Base-by-base conservation (phyloP, 2,329 filamentous ascomycete genomes). In the Neonectria ditissima region DNA sequence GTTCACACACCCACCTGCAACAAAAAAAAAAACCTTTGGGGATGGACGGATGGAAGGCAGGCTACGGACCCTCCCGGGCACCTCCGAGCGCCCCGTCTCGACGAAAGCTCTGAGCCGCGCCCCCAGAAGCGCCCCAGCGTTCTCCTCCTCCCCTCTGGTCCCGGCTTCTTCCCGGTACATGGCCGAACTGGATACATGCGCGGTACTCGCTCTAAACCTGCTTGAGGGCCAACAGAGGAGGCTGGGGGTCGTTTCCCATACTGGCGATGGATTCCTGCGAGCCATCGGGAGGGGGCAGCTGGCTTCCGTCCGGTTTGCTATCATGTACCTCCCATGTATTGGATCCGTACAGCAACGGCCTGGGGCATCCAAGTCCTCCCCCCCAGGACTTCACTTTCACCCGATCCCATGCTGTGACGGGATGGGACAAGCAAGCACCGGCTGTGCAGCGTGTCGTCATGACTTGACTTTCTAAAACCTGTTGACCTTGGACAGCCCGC, bases 21-120 rank as follows among this genome's bases (percentile, higher is more conserved):
- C 56, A 41, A 26, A 55, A 55, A 57, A 43, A 67, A 70, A 72
- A 65, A 63, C 69, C 69, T 69, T 73, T 73, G 71, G 71, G 70
- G 67, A 69, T 63, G 63, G 67, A 68, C 66, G 58, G 69, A 58
- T 59, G 70, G 66, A 69, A 62, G 47, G 58, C 26, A 55, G 53
- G 53, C 26, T 30, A 43, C 60, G 26, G 47, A 13, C 11, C 47
- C 28, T 18, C 47, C 20, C n/a, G 20, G 28, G 28, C 24, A 50
- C 45, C 43, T 52, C 44, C 37, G 24, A 58, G 32, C 32, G 43
- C 39, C 39, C 51, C 18, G 32, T 39, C 34, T 39, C 34, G 32
- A 39, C 14, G 18, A 30, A 22, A 32, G 41, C 41, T 45, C 14
- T 39, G 34, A 58, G 52, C 26, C 22, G 41, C 51, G 18, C 18